A percentile compares a stretch with the other conserved stretches of the same genome.
phyloP scores from a whole-genome alignment of 2,329 filamentous ascomycete species.

The Cladosporium sp. region DNA sequence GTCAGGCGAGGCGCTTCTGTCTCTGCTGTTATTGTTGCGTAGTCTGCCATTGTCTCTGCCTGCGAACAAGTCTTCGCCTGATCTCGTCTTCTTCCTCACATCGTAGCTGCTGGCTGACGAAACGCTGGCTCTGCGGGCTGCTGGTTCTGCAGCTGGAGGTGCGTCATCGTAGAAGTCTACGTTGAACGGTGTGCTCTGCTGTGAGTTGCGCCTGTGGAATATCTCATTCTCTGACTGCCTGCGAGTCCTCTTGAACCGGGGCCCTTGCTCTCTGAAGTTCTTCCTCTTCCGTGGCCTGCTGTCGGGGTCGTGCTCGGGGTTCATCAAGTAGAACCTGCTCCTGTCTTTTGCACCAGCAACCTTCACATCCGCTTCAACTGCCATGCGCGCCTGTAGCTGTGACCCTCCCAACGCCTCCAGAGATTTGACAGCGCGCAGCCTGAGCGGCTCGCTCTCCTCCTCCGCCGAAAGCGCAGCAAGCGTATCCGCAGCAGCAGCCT shows the following conservation, averaged over 20 bases:
- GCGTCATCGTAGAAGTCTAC: slow-evolving; percentile 84
- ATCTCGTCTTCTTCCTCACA: slow-evolving; percentile 25
- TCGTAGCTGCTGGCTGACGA: slow-evolving; percentile 30
- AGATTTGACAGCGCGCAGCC: slow-evolving; percentile 69
- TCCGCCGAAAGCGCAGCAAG: slow-evolving; percentile 53
- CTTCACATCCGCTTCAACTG: slow-evolving; percentile 77
- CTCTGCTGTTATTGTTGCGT: slow-evolving; percentile 60
- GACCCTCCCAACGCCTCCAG: slow-evolving; percentile 69
- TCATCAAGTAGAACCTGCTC: slow-evolving; percentile 89
- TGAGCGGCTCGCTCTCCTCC: slow-evolving; percentile 49
- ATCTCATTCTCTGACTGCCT: slow-evolving; percentile 20
- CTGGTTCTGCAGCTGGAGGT: slow-evolving; percentile 27
- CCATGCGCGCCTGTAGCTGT: slow-evolving; percentile 71
- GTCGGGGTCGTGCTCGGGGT: slow-evolving; percentile 84
- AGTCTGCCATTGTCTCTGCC: slow-evolving; percentile 43
- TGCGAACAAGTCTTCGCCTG: slow-evolving; percentile 39
- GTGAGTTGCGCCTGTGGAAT: slow-evolving; percentile 16
- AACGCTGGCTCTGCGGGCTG: slow-evolving; percentile 20
- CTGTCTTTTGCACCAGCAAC: slow-evolving; percentile 73
- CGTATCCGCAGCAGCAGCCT: slow-evolving; percentile 56
- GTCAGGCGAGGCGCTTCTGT: slow-evolving; percentile 62
- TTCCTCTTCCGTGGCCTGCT: slow-evolving; percentile 57
- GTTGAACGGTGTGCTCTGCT: slow-evolving; percentile 56
- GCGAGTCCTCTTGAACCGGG: slow-evolving; percentile 25
- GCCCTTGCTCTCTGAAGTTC: slow-evolving; percentile 18